Percentiles rank a stretch among this genome's conserved stretches.
Conservation (phyloP, 2,329 filamentous ascomycete species). For the Colletotrichum siamense region DNA sequence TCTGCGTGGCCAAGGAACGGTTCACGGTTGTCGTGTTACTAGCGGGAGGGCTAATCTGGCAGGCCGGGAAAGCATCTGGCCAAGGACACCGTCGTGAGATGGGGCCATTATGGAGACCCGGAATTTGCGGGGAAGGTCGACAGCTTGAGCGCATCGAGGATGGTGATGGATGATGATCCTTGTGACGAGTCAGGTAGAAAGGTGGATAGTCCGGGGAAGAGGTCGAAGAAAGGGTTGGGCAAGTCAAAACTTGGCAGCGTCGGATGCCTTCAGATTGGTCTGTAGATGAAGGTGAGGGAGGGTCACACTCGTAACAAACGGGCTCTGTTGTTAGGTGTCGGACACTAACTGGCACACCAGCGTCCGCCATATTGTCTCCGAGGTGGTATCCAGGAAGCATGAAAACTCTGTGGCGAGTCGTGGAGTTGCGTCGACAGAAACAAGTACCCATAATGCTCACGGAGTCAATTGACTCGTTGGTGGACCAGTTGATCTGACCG, state of each 20-base stretch:
- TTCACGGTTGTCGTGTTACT: slow-evolving; percentile 17
- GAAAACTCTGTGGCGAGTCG: slow-evolving; percentile 7
- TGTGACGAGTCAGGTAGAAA: slow-evolving; percentile 3
- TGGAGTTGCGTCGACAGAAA: slow-evolving; percentile 9
- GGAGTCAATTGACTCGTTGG: slow-evolving; percentile 4
- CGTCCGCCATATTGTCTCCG: background rate
- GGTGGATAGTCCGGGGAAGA: slow-evolving; percentile 20
- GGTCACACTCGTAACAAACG: background rate
- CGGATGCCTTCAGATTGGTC: background rate
- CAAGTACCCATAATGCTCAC: background rate
- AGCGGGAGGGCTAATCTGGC: slow-evolving; percentile 21
- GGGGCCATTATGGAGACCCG: background rate
- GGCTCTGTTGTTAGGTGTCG: background rate
- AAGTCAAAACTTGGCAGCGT: background rate
- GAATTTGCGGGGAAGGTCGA: slow-evolving; percentile 15
- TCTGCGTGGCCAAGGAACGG: slow-evolving; percentile 14
- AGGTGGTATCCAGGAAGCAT: slow-evolving; percentile 1
- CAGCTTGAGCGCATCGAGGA: background rate
- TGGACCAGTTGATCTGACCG: background rate
- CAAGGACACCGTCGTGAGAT: background rate
- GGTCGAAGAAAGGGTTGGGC: background rate
- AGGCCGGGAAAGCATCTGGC: background rate
- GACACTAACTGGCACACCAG: background rate
- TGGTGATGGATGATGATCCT: background rate
- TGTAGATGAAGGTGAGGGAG: background rate